Percentiles rank a stretch among this genome's conserved stretches.
Evolutionary conservation across 2,329 filamentous ascomycete species (phyloP).

Genomic region (Pseudocercospora fuligena): DNA sequence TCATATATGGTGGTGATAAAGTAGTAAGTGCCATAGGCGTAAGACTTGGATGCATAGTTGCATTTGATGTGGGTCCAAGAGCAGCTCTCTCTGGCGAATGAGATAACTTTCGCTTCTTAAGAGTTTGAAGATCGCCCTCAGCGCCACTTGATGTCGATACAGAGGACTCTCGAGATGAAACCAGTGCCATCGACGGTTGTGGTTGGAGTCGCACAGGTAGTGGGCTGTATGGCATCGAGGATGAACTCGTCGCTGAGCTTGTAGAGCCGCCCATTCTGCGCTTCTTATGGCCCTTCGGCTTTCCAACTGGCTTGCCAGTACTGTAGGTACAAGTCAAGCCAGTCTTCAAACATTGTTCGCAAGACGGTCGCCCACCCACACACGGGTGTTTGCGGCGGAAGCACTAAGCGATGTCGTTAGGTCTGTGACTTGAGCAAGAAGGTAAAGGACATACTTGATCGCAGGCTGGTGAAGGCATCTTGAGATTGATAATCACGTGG

Average conservation of each 20-base stretch:
- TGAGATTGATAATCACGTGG: not conserved
- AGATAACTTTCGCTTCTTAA: not conserved
- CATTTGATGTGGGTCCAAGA: not conserved
- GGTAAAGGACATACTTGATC: slow-evolving; percentile 11
- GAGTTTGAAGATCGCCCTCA: not conserved
- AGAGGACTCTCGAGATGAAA: not conserved
- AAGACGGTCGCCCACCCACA: slow-evolving; percentile 12
- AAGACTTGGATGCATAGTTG: not conserved
- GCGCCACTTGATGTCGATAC: not conserved
- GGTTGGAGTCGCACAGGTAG: slow-evolving; percentile 1
- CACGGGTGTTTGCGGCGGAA: slow-evolving; percentile 12
- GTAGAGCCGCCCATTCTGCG: not conserved
- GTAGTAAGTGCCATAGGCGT: not conserved
- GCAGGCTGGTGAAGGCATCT: slow-evolving; percentile 20
- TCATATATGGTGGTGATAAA: not conserved
- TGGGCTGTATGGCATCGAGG: not conserved
- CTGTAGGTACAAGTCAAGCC: slow-evolving; percentile 17
- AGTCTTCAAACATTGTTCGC: slow-evolving; percentile 3
- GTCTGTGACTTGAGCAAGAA: not conserved
- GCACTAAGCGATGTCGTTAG: not conserved
- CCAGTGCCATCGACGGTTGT: not conserved
- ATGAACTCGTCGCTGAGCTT: not conserved
- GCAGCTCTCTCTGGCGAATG: not conserved
- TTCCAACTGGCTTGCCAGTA: slow-evolving; percentile 17
- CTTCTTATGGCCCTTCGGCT: slow-evolving; percentile 19